Conservation (phyloP, 176 grass and related monocot species). For the Cymbopogon citratus region DNA sequence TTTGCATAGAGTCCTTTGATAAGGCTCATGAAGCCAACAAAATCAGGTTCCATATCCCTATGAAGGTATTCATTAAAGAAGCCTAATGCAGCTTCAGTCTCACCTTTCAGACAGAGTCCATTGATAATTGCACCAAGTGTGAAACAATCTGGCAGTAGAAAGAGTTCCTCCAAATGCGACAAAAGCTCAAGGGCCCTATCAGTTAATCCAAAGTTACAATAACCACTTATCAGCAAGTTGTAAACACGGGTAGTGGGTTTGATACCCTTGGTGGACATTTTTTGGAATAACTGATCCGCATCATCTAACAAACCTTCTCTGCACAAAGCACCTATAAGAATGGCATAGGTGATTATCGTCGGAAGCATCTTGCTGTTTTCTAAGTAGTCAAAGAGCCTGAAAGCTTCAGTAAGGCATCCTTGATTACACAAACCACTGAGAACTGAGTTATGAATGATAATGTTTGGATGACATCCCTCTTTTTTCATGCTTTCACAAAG, state of each 20-base stretch:
- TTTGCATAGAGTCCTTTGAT: conserved; percentile 71
- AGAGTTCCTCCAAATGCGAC: conserved; percentile 52
- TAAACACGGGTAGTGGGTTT: conserved; percentile 54
- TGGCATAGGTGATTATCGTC: conserved; percentile 62
- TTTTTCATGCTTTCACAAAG: conserved; percentile 73
- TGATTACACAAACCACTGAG: conserved; percentile 80
- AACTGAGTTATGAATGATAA: conserved; percentile 80
- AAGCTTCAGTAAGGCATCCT: conserved; percentile 84
- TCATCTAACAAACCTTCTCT: conserved; percentile 81
- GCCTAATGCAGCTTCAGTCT: conserved; percentile 61
- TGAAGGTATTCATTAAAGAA: conserved; percentile 57
- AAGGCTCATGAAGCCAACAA: conserved; percentile 74
- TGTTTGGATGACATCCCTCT: conserved; percentile 51
- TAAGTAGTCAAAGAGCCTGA: conserved; percentile 68
- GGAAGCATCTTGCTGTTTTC: conserved; percentile 58
- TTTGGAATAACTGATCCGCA: conserved; percentile 60
- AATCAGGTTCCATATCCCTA: conserved; percentile 59
- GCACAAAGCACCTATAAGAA: conserved; percentile 78
- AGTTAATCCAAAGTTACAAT: conserved; percentile 65
- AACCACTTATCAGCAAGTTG: conserved; percentile 74
- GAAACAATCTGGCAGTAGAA: conserved; percentile 59
- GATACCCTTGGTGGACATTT: conserved; percentile 67
- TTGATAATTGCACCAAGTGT: conserved; percentile 67
- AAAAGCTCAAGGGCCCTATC: conserved; percentile 64
- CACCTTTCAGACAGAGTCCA: conserved; percentile 63